Evolutionary conservation across 805 yeast genomes (phyloP).

Genomic region (Kazachstania martiniae): DNA sequence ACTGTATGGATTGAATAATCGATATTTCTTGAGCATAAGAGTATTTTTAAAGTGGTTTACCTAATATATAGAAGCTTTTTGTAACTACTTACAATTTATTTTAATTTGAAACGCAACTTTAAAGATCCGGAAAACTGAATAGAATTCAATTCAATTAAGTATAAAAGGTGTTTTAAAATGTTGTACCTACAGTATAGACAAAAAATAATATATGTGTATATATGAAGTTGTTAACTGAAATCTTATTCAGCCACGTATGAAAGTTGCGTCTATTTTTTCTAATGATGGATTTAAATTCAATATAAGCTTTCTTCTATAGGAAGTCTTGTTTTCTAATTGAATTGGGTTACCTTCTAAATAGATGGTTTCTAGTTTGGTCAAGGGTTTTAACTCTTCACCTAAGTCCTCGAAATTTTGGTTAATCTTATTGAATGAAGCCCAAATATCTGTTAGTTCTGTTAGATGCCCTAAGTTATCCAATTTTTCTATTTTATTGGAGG

Average conservation of each 20-base stretch:
- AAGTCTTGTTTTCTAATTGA: slow-evolving; percentile 59
- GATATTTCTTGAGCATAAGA: no score
- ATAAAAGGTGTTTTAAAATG: no score
- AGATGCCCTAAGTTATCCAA: slow-evolving; percentile 60
- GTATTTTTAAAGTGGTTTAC: no score
- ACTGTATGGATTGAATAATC: no score
- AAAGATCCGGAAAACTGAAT: no score
- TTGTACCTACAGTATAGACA: no score
- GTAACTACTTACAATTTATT: no score
- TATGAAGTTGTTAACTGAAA: background rate
- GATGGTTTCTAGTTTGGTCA: slow-evolving; percentile 69
- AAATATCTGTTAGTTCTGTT: slow-evolving; percentile 69
- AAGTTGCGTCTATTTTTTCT: slow-evolving; percentile 86
- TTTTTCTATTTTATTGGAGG: slow-evolving; percentile 56
- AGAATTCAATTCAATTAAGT: no score
- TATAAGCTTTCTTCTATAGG: slow-evolving; percentile 74
- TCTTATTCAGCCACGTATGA: slow-evolving; percentile 30
- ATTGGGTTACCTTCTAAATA: slow-evolving; percentile 92
- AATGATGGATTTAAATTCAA: slow-evolving; percentile 54
- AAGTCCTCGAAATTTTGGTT: slow-evolving; percentile 56
- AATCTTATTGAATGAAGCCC: slow-evolving; percentile 80
- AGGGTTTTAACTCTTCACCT: slow-evolving; percentile 48
- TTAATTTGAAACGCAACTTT: no score
- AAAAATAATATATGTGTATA: background rate
- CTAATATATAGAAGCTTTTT: no score